Evolutionary conservation across 2,329 filamentous ascomycete genomes (phyloP).

Genomic region (Claviceps cyperi): DNA sequence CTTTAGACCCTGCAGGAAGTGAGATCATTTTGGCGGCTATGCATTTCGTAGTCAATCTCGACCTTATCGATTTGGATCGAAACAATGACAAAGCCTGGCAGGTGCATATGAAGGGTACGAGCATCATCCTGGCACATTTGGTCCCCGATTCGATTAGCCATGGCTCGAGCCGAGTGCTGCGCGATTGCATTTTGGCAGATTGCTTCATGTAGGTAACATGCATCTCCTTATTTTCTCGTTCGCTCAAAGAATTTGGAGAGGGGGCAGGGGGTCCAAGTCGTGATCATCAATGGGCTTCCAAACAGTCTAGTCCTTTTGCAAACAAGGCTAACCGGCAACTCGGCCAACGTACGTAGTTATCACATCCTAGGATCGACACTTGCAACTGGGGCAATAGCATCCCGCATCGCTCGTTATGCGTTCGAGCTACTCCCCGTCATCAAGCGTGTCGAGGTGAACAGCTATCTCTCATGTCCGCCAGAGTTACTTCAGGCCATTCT

Average conservation of each 20-base stretch:
- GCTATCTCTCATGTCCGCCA: constrained; percentile 28
- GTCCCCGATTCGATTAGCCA: constrained; percentile 15
- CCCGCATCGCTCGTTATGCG: constrained; percentile 24
- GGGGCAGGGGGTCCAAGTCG: background rate
- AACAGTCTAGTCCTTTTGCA: background rate
- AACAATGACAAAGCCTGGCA: constrained; percentile 29
- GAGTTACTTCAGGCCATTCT: constrained; percentile 31
- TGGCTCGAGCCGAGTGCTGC: constrained; percentile 20
- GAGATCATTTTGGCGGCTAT: constrained; percentile 33
- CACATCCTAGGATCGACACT: constrained; percentile 25
- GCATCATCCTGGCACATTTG: constrained; percentile 25
- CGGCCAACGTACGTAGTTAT: constrained; percentile 17
- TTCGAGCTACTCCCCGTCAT: constrained; percentile 25
- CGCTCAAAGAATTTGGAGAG: background rate
- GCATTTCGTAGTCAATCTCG: constrained; percentile 36
- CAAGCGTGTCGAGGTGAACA: constrained; percentile 26
- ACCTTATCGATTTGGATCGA: constrained; percentile 33
- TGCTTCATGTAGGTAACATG: constrained; percentile 28
- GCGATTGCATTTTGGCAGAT: constrained; percentile 33
- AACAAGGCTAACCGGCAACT: background rate
- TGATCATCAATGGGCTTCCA: background rate
- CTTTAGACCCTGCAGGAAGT: constrained; percentile 24
- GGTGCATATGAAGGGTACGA: constrained; percentile 30
- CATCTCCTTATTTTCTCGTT: background rate
- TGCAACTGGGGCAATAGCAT: constrained; percentile 21